Percentiles rank a stretch among this genome's conserved stretches.
Conservation (phyloP, 2,329 filamentous ascomycete genomes). For the Lizonia empirigonia region DNA sequence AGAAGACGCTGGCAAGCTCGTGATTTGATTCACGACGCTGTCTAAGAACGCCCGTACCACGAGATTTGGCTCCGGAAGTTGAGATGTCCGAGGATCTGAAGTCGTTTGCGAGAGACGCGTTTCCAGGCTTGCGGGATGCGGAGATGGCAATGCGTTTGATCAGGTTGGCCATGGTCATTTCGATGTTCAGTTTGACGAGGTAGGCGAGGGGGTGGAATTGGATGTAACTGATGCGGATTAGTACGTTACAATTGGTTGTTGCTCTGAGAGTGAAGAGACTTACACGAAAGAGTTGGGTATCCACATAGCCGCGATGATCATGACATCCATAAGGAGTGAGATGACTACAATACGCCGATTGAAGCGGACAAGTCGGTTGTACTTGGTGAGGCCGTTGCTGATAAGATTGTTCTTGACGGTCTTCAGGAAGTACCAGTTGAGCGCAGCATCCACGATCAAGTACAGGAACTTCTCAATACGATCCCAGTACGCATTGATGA, state of each 20-base stretch:
- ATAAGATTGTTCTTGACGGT: constrained; percentile 56
- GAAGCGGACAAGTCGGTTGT: constrained; percentile 57
- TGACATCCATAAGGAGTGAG: constrained; percentile 58
- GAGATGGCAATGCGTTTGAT: constrained; percentile 50
- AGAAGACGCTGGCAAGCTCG: constrained; percentile 34
- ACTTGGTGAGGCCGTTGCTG: constrained; percentile 57
- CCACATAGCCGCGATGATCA: constrained; percentile 56
- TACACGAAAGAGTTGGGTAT: constrained; percentile 55
- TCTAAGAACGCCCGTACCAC: constrained; percentile 1
- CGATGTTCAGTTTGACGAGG: constrained; percentile 58
- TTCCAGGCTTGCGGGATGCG: constrained; percentile 35
- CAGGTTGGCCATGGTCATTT: constrained; percentile 60
- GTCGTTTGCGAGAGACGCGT: constrained; percentile 35
- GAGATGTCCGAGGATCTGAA: constrained; percentile 40
- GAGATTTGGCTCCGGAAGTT: constrained; percentile 19
- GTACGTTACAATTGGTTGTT: background rate
- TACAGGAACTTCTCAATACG: constrained; percentile 48
- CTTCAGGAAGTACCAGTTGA: constrained; percentile 51
- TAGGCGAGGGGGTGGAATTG: constrained; percentile 59
- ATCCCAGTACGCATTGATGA: constrained; percentile 49
- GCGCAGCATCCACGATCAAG: constrained; percentile 43
- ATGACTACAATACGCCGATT: constrained; percentile 58
- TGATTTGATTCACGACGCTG: constrained; percentile 25
- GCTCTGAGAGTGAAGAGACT: constrained; percentile 1
- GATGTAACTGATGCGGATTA: constrained; percentile 47